Conservation (phyloP, 2,329 filamentous ascomycete species). For the Pseudocercospora vitis region DNA sequence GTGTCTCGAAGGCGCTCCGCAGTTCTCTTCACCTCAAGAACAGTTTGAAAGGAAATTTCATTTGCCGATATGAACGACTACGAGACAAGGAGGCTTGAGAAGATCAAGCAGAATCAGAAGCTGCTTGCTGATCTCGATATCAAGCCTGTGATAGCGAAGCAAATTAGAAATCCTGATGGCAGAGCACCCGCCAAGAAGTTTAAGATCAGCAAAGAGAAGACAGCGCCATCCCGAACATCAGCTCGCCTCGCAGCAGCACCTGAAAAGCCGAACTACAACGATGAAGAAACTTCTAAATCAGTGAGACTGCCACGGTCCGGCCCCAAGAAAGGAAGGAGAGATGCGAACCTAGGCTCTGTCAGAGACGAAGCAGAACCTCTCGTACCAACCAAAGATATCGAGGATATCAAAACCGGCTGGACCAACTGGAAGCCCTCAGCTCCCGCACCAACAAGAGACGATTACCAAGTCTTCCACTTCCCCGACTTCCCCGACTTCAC, state of each 20-base stretch:
- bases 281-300: constrained; percentile 36
- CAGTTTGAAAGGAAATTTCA: too few relatives aligned
- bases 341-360: constrained; percentile 8
- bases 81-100: constrained; percentile 48
- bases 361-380: constrained; percentile 22
- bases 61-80: constrained; percentile 44
- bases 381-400: constrained; percentile 35
- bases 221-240: constrained; percentile 47
- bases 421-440: constrained; percentile 46
- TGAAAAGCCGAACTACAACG: constrained; percentile 40
- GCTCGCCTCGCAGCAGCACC: constrained; percentile 49
- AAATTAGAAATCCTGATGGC: constrained; percentile 20
- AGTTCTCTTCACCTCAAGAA: too few relatives aligned
- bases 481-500: constrained; percentile 45
- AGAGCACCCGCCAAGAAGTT: constrained; percentile 43
- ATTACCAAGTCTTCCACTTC: constrained; percentile 50
- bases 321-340: constrained; percentile 15
- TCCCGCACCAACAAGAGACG: constrained; percentile 44
- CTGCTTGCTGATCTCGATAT: constrained; percentile 52
- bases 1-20: neutral
- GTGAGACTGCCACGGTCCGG: constrained; percentile 30
- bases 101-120: constrained; percentile 53
- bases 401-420: constrained; percentile 43
- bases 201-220: constrained; percentile 35
- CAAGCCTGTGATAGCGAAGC: constrained; percentile 29